Base-by-base conservation (phyloP, 1,284 basidiomycete genomes). In the Mycosarcoma maydis region DNA sequence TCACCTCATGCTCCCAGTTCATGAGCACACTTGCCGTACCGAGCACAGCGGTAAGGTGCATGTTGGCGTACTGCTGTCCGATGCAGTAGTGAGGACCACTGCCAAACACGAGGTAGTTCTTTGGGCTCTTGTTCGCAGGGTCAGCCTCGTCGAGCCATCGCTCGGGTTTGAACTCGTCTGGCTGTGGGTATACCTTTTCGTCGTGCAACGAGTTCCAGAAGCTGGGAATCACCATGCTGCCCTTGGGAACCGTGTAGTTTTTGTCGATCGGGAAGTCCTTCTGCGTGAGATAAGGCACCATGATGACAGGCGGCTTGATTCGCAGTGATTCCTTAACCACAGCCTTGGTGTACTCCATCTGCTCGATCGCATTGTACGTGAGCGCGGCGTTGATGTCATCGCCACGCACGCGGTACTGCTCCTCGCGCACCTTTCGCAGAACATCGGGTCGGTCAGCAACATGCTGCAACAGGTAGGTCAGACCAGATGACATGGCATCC, bases 71-170 rank as follows among this genome's bases (percentile, higher is more conserved):
- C 83, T 96, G 92, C 55, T 92, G 82, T 33, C 92, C 95, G 68
- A 97, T 94, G 84, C 94, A 97, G 79, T 82, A 73, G 64, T 83
- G 82, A 47, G 94, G 92, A 9, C 95, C 95, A 68, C 88, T 89
- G 54, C 95, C 95, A 83, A 94, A 98, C 24, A 98, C 92, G 68
- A 98, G 88, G 83, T 92, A 98, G 85, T 98, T 96, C 84, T 92
- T 90, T 41, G 94, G 92, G 83, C 91, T 92, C 74, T 86, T 83
- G 83, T 93, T 92, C 29, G 94, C 93, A n/a, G 88, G 83, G 50
- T 90, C 87, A 76, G 93, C 90, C 49, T 90, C 87, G 77, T 94
- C 90, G 46, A 98, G 85, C 94, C 94, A 98, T 69, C 95, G 90
- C 82, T 97, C 94, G 8, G 95, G 95, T 26, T 85, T 75, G 83